These are phyloP conservation scores for Leucocoprinus sp. DNA, from an alignment of 768 basidiomycete genomes.

Conservation along the genomic window DNA sequence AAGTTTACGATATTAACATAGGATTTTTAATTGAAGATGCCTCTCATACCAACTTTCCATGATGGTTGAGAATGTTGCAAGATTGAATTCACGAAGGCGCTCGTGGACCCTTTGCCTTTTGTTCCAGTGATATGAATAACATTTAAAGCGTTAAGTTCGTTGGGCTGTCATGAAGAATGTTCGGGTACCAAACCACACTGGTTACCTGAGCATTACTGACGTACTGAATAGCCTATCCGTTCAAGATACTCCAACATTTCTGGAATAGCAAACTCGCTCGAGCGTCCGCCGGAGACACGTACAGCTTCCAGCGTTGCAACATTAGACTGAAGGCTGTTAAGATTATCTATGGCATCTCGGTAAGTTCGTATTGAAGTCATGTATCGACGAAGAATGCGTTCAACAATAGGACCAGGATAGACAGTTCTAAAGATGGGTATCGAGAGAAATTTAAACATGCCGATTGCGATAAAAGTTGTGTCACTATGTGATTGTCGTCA, in stretches of 20 bases:
- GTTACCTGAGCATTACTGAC: slow-evolving; percentile 17
- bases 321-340: slow-evolving; percentile 87
- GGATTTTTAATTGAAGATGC: background rate
- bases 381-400: slow-evolving; percentile 13
- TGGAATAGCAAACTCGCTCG: slow-evolving; percentile 59
- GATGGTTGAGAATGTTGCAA: slow-evolving; percentile 64
- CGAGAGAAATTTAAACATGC: slow-evolving; percentile 18
- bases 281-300: slow-evolving; percentile 60
- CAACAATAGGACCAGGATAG: slow-evolving; percentile 9
- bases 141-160: slow-evolving; percentile 80
- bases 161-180: slow-evolving; percentile 43
- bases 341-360: slow-evolving; percentile 59
- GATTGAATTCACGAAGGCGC: slow-evolving; percentile 86
- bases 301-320: slow-evolving; percentile 85
- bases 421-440: slow-evolving; percentile 19
- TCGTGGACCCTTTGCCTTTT: slow-evolving; percentile 97
- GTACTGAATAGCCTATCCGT: slow-evolving; percentile 80
- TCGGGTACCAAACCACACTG: slow-evolving; percentile 15
- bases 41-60: slow-evolving; percentile 70
- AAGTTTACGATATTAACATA: background rate
- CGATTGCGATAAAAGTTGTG: too few species aligned
- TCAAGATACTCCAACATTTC: slow-evolving; percentile 88
- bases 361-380: slow-evolving; percentile 62
- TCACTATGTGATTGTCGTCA: slow-evolving; percentile 1
- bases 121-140: slow-evolving; percentile 97